Evolutionary conservation across 768 basidiomycete genomes (phyloP).

Genomic region (Boletus rufocinnamomeus): DNA sequence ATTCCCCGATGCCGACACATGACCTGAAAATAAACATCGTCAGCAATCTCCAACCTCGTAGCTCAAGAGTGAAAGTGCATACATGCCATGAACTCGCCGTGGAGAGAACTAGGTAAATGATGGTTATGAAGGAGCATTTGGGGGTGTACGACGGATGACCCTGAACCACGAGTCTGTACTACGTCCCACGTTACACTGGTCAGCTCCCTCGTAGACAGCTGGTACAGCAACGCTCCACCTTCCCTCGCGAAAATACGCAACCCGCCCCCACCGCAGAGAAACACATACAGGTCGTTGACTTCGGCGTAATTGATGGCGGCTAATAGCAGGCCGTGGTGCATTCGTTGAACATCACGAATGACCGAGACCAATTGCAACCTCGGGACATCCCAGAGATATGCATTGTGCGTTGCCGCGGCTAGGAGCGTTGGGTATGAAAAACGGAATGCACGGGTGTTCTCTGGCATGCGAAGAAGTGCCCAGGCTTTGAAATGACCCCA

Average conservation of each 20-base stretch:
- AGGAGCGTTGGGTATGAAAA: constrained; percentile 69
- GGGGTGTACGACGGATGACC: constrained; percentile 20
- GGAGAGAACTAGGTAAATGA: constrained; percentile 2
- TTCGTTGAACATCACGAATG: constrained; percentile 24
- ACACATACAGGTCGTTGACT: constrained; percentile 54
- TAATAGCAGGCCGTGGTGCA: constrained; percentile 21
- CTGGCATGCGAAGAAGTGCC: constrained; percentile 54
- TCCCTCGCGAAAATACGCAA: constrained; percentile 58
- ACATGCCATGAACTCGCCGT: constrained; percentile 33
- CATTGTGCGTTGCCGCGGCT: constrained; percentile 44
- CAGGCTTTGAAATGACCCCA: constrained; percentile 64
- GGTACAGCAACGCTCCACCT: constrained; percentile 46
- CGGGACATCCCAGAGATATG: constrained; percentile 65
- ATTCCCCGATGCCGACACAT: constrained; percentile 51
- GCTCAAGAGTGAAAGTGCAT: background rate
- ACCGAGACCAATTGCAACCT: constrained; percentile 50
- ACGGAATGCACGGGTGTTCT: constrained; percentile 53
- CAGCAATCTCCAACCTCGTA: background rate
- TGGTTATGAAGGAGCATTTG: constrained; percentile 21
- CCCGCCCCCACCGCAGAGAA: constrained; percentile 52
- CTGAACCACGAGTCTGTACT: constrained; percentile 7
- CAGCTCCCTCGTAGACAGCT: constrained; percentile 40
- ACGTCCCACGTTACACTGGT: constrained; percentile 41
- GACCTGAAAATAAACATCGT: constrained; percentile 29
- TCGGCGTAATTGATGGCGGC: constrained; percentile 65